phyloP scores from a whole-genome alignment of 257 asterid species.

The Phtheirospermum japonicum region DNA sequence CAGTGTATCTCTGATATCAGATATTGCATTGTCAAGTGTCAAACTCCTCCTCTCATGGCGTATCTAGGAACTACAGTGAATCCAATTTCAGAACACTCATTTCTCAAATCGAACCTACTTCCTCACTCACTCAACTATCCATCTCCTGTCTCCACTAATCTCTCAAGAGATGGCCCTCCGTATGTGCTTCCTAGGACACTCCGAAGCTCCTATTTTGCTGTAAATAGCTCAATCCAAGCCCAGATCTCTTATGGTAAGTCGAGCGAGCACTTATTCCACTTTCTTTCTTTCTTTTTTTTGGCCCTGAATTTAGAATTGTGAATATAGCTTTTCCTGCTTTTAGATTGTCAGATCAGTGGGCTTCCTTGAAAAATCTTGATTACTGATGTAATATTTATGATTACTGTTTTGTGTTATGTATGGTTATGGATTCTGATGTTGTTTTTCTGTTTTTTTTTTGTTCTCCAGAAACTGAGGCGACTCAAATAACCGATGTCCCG shows the following conservation, averaged over 20 bases:
- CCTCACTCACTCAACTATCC: conserved; percentile 24
- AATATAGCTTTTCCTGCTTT: neutral
- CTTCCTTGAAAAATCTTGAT: neutral
- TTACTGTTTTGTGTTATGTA: no score
- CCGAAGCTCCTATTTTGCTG: conserved; percentile 20
- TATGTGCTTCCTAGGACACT: conserved; percentile 26
- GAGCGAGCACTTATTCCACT: neutral
- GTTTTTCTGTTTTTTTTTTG: neutral
- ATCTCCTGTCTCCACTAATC: conserved; percentile 26
- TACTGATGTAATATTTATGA: neutral
- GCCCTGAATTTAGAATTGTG: neutral
- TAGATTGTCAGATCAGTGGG: neutral
- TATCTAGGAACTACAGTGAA: conserved; percentile 31
- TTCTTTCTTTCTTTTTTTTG: neutral
- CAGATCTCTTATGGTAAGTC: conserved; percentile 49
- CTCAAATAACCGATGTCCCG: conserved; percentile 44
- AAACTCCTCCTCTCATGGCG: conserved; percentile 37
- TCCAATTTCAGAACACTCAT: conserved; percentile 41
- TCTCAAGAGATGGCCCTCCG: conserved; percentile 33
- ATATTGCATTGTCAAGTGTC: neutral
- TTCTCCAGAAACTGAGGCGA: conserved; percentile 37
- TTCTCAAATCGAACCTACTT: conserved; percentile 19
- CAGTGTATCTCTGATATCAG: no score
- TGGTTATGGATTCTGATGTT: conserved; percentile 14
- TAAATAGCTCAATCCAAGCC: conserved; percentile 40